phyloP scores from a whole-genome alignment of 257 asterid genomes.

The Lithospermum erythrorhizon region DNA sequence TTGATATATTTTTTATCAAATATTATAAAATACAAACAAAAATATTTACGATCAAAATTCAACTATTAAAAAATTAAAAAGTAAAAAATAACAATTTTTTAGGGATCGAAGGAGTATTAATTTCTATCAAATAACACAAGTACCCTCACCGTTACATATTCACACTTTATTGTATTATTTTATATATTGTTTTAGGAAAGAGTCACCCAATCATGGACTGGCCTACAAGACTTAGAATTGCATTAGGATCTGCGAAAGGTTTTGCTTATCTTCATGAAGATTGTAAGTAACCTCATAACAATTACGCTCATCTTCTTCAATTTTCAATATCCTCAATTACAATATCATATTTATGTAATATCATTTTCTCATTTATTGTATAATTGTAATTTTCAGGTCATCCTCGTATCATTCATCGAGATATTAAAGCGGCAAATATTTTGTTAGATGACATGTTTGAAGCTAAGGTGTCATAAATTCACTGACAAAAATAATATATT shows the following conservation, averaged over 20 bases:
- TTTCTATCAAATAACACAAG: too few relatives aligned
- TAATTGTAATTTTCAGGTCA: slow-evolving; percentile 38
- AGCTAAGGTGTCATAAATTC: slow-evolving; percentile 54
- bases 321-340: not conserved
- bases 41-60: too few relatives aligned
- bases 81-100: too few relatives aligned
- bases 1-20: too few relatives aligned
- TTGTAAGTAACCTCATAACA: slow-evolving; percentile 25
- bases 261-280: slow-evolving; percentile 90
- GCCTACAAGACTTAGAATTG: slow-evolving; percentile 57
- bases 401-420: slow-evolving; percentile 89
- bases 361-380: not conserved
- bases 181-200: slow-evolving; percentile 22
- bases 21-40: too few relatives aligned
- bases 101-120: too few relatives aligned
- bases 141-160: too few relatives aligned
- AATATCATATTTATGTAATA: not conserved
- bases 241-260: slow-evolving; percentile 84
- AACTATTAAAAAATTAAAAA: too few relatives aligned
- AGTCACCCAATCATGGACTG: slow-evolving; percentile 63
- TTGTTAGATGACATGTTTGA: slow-evolving; percentile 51
- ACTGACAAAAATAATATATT: too few relatives aligned
- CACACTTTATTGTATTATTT: not conserved
- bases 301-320: not conserved
- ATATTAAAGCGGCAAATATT: slow-evolving; percentile 78